Conservation (phyloP, 2,329 filamentous ascomycete species). For the Pezicula radicicola region DNA sequence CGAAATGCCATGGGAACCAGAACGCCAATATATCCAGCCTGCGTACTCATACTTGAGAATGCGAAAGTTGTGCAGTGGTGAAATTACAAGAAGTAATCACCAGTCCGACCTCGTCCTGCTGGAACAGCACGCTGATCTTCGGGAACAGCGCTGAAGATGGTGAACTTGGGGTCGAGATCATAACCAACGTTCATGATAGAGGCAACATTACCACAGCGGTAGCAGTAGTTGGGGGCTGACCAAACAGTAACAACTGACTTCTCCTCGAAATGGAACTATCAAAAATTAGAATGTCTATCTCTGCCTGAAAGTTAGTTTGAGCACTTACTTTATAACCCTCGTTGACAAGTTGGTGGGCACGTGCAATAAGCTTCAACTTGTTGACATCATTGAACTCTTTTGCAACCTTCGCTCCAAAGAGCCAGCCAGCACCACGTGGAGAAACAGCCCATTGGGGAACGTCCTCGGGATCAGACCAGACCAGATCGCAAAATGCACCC, state of each 20-base stretch:
- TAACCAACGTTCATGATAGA: constrained; percentile 87
- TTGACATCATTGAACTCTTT: constrained; percentile 79
- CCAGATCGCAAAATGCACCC: constrained; percentile 73
- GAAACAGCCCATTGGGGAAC: constrained; percentile 70
- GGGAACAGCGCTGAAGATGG: constrained; percentile 86
- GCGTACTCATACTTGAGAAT: not conserved
- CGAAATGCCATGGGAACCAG: not conserved
- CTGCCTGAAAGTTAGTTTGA: not conserved
- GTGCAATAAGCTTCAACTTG: constrained; percentile 66
- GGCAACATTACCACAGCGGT: constrained; percentile 52
- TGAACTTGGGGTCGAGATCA: constrained; percentile 86
- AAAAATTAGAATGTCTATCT: constrained; percentile 24
- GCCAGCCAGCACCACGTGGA: constrained; percentile 60
- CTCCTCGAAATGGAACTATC: constrained; percentile 85
- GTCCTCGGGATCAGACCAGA: constrained; percentile 74
- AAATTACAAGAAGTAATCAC: constrained; percentile 62
- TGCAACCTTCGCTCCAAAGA: constrained; percentile 60
- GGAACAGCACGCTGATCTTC: constrained; percentile 81
- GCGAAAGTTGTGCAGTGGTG: not conserved
- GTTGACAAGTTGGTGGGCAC: constrained; percentile 73
- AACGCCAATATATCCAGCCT: not conserved
- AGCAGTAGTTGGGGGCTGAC: constrained; percentile 46
- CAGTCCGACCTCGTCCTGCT: constrained; percentile 62
- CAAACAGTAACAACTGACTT: constrained; percentile 86
- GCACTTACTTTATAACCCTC: constrained; percentile 65